These are phyloP conservation scores for Byssothecium circinans DNA, from an alignment of 2,329 filamentous ascomycete genomes.

Conservation along the genomic window DNA sequence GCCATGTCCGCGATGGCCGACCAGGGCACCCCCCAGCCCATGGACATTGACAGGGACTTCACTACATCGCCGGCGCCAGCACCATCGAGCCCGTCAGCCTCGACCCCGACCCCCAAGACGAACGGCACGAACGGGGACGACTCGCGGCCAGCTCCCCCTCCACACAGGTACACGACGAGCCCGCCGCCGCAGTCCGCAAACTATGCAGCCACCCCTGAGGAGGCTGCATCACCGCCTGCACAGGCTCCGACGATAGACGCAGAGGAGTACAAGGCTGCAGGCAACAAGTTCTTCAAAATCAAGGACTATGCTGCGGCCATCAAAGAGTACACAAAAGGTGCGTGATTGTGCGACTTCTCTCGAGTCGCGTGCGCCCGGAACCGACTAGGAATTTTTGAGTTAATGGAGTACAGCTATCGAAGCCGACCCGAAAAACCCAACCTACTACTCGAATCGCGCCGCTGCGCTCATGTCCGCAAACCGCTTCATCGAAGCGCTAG, in stretches of 20 bases:
- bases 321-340: constrained; percentile 93
- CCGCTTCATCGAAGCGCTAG: constrained; percentile 76
- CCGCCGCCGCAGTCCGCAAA: constrained; percentile 48
- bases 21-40: constrained; percentile 60
- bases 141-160: constrained; percentile 66
- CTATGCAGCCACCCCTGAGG: constrained; percentile 42
- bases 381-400: constrained; percentile 15
- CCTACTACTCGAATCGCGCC: constrained; percentile 91
- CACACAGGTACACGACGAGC: constrained; percentile 62
- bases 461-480: constrained; percentile 90
- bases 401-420: constrained; percentile 70
- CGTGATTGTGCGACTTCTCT: constrained; percentile 22
- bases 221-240: constrained; percentile 43
- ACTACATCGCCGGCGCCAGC: constrained; percentile 59
- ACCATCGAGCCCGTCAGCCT: constrained; percentile 50
- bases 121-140: constrained; percentile 49
- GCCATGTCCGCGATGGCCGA: constrained; percentile 63
- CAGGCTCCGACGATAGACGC: constrained; percentile 68
- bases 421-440: constrained; percentile 79
- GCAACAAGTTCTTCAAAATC: constrained; percentile 97
- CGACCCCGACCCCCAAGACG: constrained; percentile 54
- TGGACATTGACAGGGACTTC: constrained; percentile 74
- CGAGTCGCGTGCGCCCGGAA: too few species aligned
- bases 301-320: constrained; percentile 87
- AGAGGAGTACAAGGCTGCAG: constrained; percentile 86